Evolutionary conservation across 768 basidiomycete species (phyloP).

Genomic region (Psilocybe cubensis): DNA sequence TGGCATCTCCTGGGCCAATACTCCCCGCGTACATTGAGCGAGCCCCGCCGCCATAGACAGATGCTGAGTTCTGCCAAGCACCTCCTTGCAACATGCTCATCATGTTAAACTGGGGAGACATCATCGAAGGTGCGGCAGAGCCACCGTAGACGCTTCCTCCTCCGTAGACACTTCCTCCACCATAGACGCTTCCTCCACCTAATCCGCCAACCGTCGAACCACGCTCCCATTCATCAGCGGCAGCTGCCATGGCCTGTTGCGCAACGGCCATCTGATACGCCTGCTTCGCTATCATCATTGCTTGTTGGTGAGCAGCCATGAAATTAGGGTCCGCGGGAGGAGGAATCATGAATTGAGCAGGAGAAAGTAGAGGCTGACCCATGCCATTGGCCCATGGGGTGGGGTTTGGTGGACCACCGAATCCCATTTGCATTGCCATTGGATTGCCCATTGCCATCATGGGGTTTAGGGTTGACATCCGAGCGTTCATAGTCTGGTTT

Average conservation of each 20-base stretch:
- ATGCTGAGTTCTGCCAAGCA: conserved; percentile 46
- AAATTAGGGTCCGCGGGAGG: conserved; percentile 57
- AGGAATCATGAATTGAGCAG: conserved; percentile 48
- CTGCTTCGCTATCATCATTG: conserved; percentile 86
- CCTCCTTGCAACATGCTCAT: conserved; percentile 45
- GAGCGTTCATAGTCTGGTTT: conserved; percentile 42
- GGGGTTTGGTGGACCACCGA: conserved; percentile 19
- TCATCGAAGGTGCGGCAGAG: conserved; percentile 29
- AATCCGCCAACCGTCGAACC: conserved; percentile 58
- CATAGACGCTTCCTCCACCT: conserved; percentile 36
- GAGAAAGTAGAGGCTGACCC: conserved; percentile 39
- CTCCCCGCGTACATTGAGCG: conserved; percentile 56
- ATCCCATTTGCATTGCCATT: conserved; percentile 39
- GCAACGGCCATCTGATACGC: conserved; percentile 90
- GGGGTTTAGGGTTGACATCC: conserved; percentile 47
- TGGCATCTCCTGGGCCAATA: conserved; percentile 31
- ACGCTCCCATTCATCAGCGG: conserved; percentile 92
- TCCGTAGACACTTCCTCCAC: conserved; percentile 52
- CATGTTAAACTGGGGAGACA: conserved; percentile 37
- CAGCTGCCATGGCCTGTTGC: conserved; percentile 86
- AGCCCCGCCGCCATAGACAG: conserved; percentile 48
- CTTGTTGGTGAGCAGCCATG: conserved; percentile 83
- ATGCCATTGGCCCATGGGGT: conserved; percentile 21
- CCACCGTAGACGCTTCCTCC: conserved; percentile 23
- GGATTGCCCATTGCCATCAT: conserved; percentile 44